Evolutionary conservation across 768 basidiomycete genomes (phyloP).

Genomic region (Heimioporus sp.): DNA sequence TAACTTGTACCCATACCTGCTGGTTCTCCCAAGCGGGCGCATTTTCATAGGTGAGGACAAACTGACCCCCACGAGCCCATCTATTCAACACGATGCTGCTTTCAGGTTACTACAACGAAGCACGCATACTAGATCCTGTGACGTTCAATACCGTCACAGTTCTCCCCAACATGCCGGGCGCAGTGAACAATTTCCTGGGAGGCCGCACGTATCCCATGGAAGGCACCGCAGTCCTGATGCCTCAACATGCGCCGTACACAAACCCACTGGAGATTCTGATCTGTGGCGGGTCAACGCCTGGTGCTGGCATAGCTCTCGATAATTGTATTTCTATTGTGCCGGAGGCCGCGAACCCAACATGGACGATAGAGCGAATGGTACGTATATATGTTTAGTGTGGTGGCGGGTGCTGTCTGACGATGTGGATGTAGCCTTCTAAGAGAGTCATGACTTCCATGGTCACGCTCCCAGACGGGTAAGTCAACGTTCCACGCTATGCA

Average conservation of each 20-base stretch:
- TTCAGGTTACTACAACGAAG: constrained; percentile 77
- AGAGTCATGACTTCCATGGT: constrained; percentile 80
- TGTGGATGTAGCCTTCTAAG: constrained; percentile 49
- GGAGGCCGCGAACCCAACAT: constrained; percentile 57
- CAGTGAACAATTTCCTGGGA: constrained; percentile 68
- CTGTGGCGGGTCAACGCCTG: constrained; percentile 72
- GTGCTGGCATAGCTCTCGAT: constrained; percentile 51
- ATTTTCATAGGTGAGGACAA: constrained; percentile 66
- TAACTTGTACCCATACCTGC: constrained; percentile 77
- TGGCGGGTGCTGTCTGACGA: not conserved
- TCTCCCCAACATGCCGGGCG: constrained; percentile 73
- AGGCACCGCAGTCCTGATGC: constrained; percentile 67
- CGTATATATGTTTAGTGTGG: constrained; percentile 16
- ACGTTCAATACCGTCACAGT: constrained; percentile 59
- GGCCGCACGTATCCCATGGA: constrained; percentile 80
- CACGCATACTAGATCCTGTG: constrained; percentile 65
- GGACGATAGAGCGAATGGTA: constrained; percentile 81
- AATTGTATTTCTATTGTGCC: constrained; percentile 73
- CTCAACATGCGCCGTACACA: constrained; percentile 70
- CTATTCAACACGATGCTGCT: not conserved
- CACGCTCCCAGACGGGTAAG: constrained; percentile 49
- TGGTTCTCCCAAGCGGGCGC: constrained; percentile 65
- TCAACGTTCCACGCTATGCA: too few species aligned
- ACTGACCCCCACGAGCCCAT: not conserved
- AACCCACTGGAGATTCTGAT: constrained; percentile 66